Evolutionary conservation across 495 filamentous ascomycete genomes (phyloP), one percentile per base, ranked within the genome.

Genomic region (Neurospora sp.): DNA sequence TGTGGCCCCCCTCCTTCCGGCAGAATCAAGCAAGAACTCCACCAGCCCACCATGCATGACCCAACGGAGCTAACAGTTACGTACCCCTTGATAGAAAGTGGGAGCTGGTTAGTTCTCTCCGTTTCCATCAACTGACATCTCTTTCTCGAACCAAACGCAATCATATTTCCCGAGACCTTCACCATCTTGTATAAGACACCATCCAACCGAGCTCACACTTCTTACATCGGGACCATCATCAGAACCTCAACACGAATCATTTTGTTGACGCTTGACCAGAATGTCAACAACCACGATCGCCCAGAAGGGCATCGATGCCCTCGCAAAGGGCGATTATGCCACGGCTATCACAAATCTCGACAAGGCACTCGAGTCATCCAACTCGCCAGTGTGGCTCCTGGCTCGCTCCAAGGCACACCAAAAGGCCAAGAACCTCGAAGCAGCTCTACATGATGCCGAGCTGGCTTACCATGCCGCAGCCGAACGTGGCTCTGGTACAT

Each of bases 401-500:
- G 91, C 96, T 79, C 93, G 96, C 37, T 92, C 93, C 3, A 94
- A 90, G 12, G 94, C 94, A 38, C 91, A 93, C 77, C 87, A 93
- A 9, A 91, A 94, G 71, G 78, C 82, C 16, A 81, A 85, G 45
- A 75, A 77, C 69, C 78, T 79, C 53, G 80, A 84, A 4, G 82
- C 88, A 1, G 92, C 96, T 0, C 88, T 98, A 10, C 81, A 80
- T 20, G 96, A 98, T 83, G 92, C 94, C 40, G 94, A 97, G 75
- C 82, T 88, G 35, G 96, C 92, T 1, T 86, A 96, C 12, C 77
- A 86, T 1, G 83, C 90, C 8, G 93, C 94, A 4, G 81, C 82
- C 22, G 87, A 92, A 69, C 92, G 96, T 27, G 92, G 87, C 0
- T 79, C 78, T 8, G 78, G 76, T 6, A 76, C 72, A 74, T 94